A percentile compares a stretch with the other conserved stretches of the same genome.
These are phyloP conservation scores for Backusella tarrabulga DNA, from an alignment of 192 early-diverging fungal species.

Conservation along the genomic window DNA sequence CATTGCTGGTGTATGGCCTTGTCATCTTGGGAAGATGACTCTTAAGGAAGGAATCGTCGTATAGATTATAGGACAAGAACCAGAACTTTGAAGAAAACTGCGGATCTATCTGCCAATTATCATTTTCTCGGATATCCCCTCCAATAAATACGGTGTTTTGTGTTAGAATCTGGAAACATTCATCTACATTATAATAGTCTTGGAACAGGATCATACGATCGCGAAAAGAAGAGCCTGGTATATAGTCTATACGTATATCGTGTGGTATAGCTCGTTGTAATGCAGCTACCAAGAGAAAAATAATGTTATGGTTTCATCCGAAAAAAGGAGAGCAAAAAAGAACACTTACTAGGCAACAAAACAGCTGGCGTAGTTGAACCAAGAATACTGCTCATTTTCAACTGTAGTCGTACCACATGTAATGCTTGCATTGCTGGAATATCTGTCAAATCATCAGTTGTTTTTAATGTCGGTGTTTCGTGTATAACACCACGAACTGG, in stretches of 20 bases:
- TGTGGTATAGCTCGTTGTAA: constrained; percentile 30
- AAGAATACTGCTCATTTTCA: constrained; percentile 27
- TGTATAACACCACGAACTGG: constrained; percentile 13
- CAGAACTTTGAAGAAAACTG: constrained; percentile 28
- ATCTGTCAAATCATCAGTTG: constrained; percentile 19
- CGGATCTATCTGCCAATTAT: constrained; percentile 25
- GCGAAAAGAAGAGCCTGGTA: constrained; percentile 22
- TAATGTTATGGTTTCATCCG: neutral
- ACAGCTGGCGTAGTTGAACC: neutral
- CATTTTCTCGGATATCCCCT: constrained; percentile 19
- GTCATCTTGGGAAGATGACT: neutral
- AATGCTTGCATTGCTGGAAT: constrained; percentile 32
- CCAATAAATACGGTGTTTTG: constrained; percentile 24
- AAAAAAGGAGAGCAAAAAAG: neutral
- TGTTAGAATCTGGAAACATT: constrained; percentile 24
- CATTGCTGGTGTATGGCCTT: neutral
- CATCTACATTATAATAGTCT: constrained; percentile 29
- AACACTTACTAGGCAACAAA: constrained; percentile 19
- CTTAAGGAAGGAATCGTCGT: neutral
- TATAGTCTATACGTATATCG: constrained; percentile 33
- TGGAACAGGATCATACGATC: constrained; percentile 37
- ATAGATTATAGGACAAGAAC: constrained; percentile 29
- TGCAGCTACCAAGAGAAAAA: constrained; percentile 6
- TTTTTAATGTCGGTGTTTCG: constrained; percentile 13
- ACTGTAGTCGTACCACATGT: constrained; percentile 26